These are phyloP conservation scores for Oryza meyeriana DNA, from an alignment of 176 grass and related monocot species.

Conservation along the genomic window DNA sequence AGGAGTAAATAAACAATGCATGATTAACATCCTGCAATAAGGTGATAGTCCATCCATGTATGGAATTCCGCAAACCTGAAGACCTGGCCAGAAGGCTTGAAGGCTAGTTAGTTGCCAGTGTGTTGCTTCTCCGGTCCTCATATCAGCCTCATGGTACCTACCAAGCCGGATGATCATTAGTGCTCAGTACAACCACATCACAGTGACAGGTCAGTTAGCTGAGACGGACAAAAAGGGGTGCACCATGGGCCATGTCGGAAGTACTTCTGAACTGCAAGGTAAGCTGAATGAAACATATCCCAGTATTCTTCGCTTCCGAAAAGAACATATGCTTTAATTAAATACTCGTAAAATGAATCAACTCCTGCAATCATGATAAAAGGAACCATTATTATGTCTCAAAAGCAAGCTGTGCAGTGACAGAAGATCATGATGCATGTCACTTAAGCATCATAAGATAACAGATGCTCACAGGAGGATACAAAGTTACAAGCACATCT, in stretches of 20 bases:
- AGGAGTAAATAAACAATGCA: slow-evolving; percentile 35
- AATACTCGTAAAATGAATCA: slow-evolving; percentile 99
- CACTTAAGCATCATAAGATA: not conserved
- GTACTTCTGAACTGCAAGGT: slow-evolving; percentile 92
- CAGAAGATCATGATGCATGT: not conserved
- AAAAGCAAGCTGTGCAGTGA: slow-evolving; percentile 14
- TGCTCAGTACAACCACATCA: slow-evolving; percentile 19
- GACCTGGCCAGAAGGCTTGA: slow-evolving; percentile 98
- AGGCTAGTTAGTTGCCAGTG: slow-evolving; percentile 99
- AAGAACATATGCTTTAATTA: slow-evolving; percentile 93
- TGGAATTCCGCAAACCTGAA: slow-evolving; percentile 65
- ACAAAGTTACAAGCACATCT: slow-evolving; percentile 12
- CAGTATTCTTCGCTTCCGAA: slow-evolving; percentile 92
- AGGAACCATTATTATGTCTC: slow-evolving; percentile 33
- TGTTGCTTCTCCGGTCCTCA: slow-evolving; percentile 90
- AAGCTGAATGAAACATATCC: slow-evolving; percentile 97
- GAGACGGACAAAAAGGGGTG: slow-evolving; percentile 24
- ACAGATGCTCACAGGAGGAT: not conserved
- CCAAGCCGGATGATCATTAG: not conserved
- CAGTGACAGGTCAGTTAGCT: not conserved
- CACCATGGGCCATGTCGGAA: slow-evolving; percentile 94
- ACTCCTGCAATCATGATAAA: slow-evolving; percentile 60
- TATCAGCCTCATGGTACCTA: slow-evolving; percentile 99
- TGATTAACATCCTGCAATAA: slow-evolving; percentile 12
- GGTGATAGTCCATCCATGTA: slow-evolving; percentile 19